A percentile compares a stretch with the other conserved stretches of the same genome.
These are phyloP conservation scores for Crithidia sp. DNA, from an alignment of 208 protist genomes.

Conservation along the genomic window DNA sequence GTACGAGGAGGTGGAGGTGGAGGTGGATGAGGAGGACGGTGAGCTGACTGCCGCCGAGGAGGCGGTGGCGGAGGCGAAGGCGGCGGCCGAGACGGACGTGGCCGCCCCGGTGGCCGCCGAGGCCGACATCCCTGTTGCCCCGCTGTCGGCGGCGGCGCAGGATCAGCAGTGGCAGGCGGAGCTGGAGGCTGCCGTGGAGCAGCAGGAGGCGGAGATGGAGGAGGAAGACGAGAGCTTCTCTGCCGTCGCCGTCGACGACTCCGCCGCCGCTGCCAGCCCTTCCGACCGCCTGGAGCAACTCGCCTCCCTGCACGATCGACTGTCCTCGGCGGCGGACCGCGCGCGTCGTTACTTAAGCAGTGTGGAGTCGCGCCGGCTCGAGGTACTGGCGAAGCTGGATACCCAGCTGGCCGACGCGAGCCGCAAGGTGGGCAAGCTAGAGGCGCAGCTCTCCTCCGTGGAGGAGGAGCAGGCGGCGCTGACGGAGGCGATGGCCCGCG, in stretches of 20 bases:
- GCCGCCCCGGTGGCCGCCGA: conserved; percentile 12
- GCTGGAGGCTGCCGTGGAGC: conserved; percentile 35
- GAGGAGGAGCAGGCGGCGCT: conserved; percentile 30
- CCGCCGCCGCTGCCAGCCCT: conserved; percentile 24
- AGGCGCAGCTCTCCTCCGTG: conserved; percentile 29
- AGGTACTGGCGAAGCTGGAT: conserved; percentile 36
- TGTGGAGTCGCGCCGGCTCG: conserved; percentile 28
- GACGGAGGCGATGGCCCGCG: conserved; percentile 35
- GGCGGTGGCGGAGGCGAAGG: conserved; percentile 12
- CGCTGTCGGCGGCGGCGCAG: conserved; percentile 5
- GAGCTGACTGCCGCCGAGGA: conserved; percentile 24
- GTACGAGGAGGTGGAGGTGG: conserved; percentile 42
- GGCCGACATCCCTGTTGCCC: conserved; percentile 11
- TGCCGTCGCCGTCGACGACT: conserved; percentile 15
- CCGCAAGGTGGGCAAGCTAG: conserved; percentile 29
- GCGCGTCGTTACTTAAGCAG: conserved; percentile 35
- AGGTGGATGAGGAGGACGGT: conserved; percentile 34
- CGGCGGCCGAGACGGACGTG: conserved; percentile 4
- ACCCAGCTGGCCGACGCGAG: conserved; percentile 28
- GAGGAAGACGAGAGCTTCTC: conserved; percentile 29
- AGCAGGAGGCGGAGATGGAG: conserved; percentile 36
- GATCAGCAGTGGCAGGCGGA: conserved; percentile 31
- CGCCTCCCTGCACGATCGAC: conserved; percentile 41
- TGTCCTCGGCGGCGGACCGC: conserved; percentile 49
- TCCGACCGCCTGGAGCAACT: conserved; percentile 34